Conservation (phyloP, 2,329 filamentous ascomycete species). For the Ciborinia camelliae region DNA sequence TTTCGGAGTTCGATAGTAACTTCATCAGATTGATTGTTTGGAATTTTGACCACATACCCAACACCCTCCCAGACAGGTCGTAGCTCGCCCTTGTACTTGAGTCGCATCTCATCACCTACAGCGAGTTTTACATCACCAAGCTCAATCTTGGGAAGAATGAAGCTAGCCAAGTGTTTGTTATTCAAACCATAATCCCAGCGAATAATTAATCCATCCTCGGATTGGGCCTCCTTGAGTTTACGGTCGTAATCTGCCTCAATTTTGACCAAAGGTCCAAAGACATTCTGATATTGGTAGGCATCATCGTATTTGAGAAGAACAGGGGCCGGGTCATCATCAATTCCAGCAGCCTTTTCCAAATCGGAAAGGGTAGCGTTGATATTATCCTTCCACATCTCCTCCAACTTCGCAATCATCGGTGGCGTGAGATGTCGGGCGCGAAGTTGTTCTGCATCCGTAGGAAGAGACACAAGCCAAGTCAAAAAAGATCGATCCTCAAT, state of each 20-base stretch:
- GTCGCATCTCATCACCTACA: slow-evolving; percentile 96
- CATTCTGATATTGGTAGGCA: slow-evolving; percentile 97
- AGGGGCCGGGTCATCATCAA: slow-evolving; percentile 92
- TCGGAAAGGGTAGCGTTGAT: slow-evolving; percentile 83
- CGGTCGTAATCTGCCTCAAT: slow-evolving; percentile 99
- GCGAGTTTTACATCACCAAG: slow-evolving; percentile 96
- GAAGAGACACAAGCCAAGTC: slow-evolving; percentile 84
- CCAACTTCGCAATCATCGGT: slow-evolving; percentile 91
- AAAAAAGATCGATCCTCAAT: slow-evolving; percentile 97
- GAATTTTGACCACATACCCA: slow-evolving; percentile 98
- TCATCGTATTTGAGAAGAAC: slow-evolving; percentile 94
- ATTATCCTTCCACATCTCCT: slow-evolving; percentile 99
- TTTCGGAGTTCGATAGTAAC: slow-evolving; percentile 92
- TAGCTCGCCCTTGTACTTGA: slow-evolving; percentile 93
- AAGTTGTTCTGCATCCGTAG: slow-evolving; percentile 92
- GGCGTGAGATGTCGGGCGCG: slow-evolving; percentile 89
- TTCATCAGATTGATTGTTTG: slow-evolving; percentile 97
- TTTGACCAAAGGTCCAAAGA: slow-evolving; percentile 96
- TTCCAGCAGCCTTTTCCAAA: slow-evolving; percentile 83
- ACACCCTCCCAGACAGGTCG: slow-evolving; percentile 94
- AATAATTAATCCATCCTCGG: slow-evolving; percentile 90
- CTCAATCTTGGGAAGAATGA: slow-evolving; percentile 94
- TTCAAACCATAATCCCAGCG: slow-evolving; percentile 95
- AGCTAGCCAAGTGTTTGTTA: slow-evolving; percentile 94
- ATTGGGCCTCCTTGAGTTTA: slow-evolving; percentile 97